Percentiles rank a stretch among this genome's conserved stretches.
Conservation (phyloP, 176 grass and related monocot species). For the Oryza glumipatula region DNA sequence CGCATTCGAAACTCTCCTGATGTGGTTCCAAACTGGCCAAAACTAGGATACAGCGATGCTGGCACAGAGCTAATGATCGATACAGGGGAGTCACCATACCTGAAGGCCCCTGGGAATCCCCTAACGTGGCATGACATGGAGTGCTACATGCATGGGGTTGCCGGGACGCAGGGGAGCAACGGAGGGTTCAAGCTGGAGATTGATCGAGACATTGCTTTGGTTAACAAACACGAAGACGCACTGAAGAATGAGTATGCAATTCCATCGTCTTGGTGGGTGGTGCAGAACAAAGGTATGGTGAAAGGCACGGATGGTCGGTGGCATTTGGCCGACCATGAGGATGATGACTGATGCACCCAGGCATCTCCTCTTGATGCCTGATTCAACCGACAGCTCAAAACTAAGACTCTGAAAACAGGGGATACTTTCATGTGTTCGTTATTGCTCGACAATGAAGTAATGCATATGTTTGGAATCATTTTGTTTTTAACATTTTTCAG, state of each 20-base stretch:
- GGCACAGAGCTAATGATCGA: conserved; percentile 72
- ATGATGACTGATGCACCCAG: conserved; percentile 48
- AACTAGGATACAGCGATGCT: conserved; percentile 55
- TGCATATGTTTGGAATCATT: conserved; percentile 12
- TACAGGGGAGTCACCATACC: conserved; percentile 64
- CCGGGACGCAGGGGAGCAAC: conserved; percentile 53
- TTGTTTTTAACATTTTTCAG: conserved; percentile 3
- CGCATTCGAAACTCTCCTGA: conserved; percentile 61
- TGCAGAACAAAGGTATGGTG: conserved; percentile 78
- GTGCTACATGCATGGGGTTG: conserved; percentile 73
- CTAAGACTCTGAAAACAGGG: background rate
- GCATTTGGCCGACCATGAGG: conserved; percentile 68
- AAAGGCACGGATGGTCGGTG: conserved; percentile 71
- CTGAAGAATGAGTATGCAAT: conserved; percentile 74
- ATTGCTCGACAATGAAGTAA: conserved; percentile 19
- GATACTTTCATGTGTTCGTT: background rate
- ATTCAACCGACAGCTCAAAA: conserved; percentile 12
- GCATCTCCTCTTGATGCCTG: conserved; percentile 6
- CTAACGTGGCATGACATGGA: conserved; percentile 85
- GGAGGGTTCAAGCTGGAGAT: conserved; percentile 73
- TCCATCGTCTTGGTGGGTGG: conserved; percentile 75
- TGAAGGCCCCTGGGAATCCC: conserved; percentile 64
- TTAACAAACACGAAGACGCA: conserved; percentile 75
- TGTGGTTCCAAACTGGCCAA: conserved; percentile 75
- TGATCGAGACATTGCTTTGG: conserved; percentile 71